Conservation (phyloP, 306 rosid species). For the Glycine tomentella region DNA sequence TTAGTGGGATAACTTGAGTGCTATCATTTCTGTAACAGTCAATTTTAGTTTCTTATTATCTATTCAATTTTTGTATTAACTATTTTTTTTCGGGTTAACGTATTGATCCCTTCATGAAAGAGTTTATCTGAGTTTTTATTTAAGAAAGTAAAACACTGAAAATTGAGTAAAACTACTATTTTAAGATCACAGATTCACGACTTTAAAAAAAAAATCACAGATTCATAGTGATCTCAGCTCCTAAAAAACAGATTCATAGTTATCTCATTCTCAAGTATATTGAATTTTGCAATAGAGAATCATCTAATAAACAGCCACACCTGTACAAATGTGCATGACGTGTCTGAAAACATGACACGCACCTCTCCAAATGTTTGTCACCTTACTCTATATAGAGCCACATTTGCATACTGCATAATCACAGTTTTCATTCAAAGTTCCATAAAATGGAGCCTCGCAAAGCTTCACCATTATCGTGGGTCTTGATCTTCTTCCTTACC, state of each 20-base stretch:
- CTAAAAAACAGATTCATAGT: constrained; percentile 5
- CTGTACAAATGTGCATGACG: constrained; percentile 49
- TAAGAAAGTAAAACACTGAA: neutral
- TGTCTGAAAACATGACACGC: constrained; percentile 64
- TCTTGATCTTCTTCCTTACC: constrained; percentile 46
- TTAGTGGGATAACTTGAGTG: neutral
- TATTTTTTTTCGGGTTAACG: neutral
- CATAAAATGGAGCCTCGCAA: constrained; percentile 38
- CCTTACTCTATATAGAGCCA: constrained; percentile 50
- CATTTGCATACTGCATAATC: constrained; percentile 18
- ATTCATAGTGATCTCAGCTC: constrained; percentile 36
- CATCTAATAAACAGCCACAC: constrained; percentile 56
- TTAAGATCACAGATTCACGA: neutral
- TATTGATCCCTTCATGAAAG: neutral
- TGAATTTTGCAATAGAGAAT: constrained; percentile 20
- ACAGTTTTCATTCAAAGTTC: constrained; percentile 10
- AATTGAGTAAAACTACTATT: neutral
- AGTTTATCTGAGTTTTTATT: neutral
- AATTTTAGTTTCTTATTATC: neutral
- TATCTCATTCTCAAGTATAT: constrained; percentile 32
- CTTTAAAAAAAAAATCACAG: neutral
- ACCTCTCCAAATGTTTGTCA: constrained; percentile 28
- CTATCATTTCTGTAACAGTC: neutral
- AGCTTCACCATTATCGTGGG: constrained; percentile 33
- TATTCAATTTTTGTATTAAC: neutral